These are phyloP conservation scores for Trichoderma citrinoviride DNA, from an alignment of 2,329 filamentous ascomycete species.

Conservation along the genomic window DNA sequence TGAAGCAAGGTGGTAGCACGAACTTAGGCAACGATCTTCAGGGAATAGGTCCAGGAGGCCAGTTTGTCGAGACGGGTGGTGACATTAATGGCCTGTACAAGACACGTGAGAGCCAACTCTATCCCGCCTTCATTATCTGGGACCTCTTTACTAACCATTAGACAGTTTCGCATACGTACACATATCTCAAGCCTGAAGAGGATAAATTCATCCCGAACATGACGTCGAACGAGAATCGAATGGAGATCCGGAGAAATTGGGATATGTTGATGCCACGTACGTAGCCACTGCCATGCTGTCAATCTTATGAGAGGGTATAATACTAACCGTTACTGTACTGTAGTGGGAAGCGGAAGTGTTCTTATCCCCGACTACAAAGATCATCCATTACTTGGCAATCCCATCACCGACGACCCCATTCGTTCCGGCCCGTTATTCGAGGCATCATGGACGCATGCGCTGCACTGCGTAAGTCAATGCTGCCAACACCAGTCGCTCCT, in stretches of 20 bases:
- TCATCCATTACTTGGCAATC: background rate
- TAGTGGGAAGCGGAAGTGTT: background rate
- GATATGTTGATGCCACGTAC: conserved; percentile 3
- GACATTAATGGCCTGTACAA: conserved; percentile 4
- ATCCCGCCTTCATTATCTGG: background rate
- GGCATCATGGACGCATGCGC: conserved; percentile 2
- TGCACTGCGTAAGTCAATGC: background rate
- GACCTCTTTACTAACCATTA: background rate
- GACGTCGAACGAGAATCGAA: background rate
- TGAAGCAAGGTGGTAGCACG: background rate
- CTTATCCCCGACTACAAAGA: background rate
- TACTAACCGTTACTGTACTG: background rate
- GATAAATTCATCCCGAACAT: conserved; percentile 2
- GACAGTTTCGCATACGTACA: background rate
- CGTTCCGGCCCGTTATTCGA: conserved; percentile 1
- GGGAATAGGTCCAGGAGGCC: background rate
- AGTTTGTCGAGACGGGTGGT: background rate
- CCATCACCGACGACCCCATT: background rate
- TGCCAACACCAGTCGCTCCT: background rate
- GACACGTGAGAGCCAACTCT: background rate
- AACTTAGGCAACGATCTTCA: background rate
- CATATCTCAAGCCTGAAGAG: background rate
- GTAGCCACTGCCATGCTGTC: background rate
- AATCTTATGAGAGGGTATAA: background rate
- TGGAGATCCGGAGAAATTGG: conserved; percentile 4